A percentile compares a stretch with the other conserved stretches of the same genome.
phyloP scores from a whole-genome alignment of 257 asterid genomes.

The Thymus quinquecostatus region DNA sequence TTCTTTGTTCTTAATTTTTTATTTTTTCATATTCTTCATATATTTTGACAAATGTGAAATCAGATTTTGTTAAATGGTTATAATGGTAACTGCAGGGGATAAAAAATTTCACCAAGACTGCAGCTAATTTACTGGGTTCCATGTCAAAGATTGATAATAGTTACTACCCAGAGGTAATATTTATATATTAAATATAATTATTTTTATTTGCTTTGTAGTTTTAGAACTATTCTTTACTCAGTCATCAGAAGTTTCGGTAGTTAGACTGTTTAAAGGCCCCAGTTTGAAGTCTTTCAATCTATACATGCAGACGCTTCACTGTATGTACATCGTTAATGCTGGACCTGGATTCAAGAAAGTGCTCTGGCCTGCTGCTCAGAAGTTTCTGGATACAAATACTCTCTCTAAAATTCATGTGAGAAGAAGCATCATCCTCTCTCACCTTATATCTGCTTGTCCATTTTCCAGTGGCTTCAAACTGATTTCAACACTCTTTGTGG shows the following conservation, averaged over 20 bases:
- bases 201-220: not conserved
- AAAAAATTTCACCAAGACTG: slow-evolving; percentile 77
- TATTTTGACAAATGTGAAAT: slow-evolving; percentile 1
- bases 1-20: slow-evolving; percentile 9
- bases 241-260: not conserved
- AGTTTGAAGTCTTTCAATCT: not conserved
- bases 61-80: not conserved
- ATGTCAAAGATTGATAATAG: slow-evolving; percentile 77
- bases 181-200: not conserved
- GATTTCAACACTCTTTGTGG: slow-evolving; percentile 22
- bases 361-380: slow-evolving; percentile 97
- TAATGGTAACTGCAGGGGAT: slow-evolving; percentile 64
- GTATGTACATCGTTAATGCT: slow-evolving; percentile 90
- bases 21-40: slow-evolving; percentile 21
- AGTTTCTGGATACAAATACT: slow-evolving; percentile 82
- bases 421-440: slow-evolving; percentile 10
- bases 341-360: slow-evolving; percentile 89
- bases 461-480: slow-evolving; percentile 13
- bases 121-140: slow-evolving; percentile 75
- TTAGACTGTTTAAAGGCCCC: slow-evolving; percentile 10
- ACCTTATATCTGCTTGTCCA: not conserved
- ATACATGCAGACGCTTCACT: slow-evolving; percentile 76
- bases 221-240: not conserved
- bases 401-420: slow-evolving; percentile 79
- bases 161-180: slow-evolving; percentile 80